Conservation (phyloP, 2,329 filamentous ascomycete genomes). For the Truncatella angustata region DNA sequence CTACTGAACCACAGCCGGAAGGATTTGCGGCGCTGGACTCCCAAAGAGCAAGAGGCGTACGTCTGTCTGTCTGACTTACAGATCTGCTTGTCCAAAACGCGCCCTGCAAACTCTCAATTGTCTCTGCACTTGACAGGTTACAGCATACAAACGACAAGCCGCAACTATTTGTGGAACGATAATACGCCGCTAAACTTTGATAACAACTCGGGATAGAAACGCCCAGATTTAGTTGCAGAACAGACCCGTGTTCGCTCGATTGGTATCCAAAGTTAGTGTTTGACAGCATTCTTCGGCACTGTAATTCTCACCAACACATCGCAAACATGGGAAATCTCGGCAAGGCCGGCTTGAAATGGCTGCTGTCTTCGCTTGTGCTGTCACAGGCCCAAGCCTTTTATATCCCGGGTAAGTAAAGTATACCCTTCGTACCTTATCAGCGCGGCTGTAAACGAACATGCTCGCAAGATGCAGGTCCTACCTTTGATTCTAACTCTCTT, state of each 20-base stretch:
- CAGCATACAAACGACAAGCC: background rate
- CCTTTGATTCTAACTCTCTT: slow-evolving; percentile 12
- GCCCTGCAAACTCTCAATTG: too few relatives aligned
- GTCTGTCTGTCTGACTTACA: too few relatives aligned
- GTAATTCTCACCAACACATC: background rate
- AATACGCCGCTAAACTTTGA: slow-evolving; percentile 1
- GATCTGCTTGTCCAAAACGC: too few relatives aligned
- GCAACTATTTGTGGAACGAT: slow-evolving; percentile 5
- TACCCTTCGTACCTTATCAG: too few relatives aligned
- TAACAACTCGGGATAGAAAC: background rate
- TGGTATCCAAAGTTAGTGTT: background rate
- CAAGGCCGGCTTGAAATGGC: slow-evolving; percentile 34
- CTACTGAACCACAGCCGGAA: background rate
- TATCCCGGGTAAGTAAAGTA: slow-evolving; percentile 67
- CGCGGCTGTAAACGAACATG: too few relatives aligned
- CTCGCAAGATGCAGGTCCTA: too few relatives aligned
- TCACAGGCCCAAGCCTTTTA: slow-evolving; percentile 70
- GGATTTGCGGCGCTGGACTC: background rate
- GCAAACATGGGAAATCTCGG: slow-evolving; percentile 20
- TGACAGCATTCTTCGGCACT: background rate
- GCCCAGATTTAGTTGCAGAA: background rate
- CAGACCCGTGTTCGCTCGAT: background rate
- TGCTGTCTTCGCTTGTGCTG: slow-evolving; percentile 45
- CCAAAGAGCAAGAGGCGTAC: background rate
- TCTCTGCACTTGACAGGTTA: too few relatives aligned